Conservation (phyloP, 371 early-diverging fungal genomes). For the Coemansia sp. region DNA sequence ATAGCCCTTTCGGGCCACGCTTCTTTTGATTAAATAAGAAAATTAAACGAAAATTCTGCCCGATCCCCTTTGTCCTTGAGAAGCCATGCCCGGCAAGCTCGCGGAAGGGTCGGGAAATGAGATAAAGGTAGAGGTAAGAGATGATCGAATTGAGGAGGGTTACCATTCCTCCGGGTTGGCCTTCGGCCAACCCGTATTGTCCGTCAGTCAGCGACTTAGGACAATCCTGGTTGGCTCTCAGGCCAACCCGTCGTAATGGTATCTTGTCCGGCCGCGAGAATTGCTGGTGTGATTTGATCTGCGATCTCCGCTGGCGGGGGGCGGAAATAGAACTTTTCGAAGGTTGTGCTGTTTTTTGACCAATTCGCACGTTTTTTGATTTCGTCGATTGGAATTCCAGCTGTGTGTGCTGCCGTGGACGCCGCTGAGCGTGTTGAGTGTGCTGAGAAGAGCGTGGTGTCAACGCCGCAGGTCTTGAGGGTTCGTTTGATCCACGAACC, state of each 20-base stretch:
- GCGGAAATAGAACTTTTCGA: background rate
- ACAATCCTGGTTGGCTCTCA: too few species aligned
- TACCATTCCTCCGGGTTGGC: background rate
- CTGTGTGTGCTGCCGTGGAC: background rate
- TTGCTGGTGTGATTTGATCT: background rate
- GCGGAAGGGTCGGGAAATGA: background rate
- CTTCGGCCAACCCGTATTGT: too few species aligned
- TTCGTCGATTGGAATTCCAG: background rate
- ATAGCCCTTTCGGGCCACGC: too few species aligned
- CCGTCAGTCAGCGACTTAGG: too few species aligned
- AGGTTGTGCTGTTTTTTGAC: background rate
- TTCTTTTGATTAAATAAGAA: too few species aligned
- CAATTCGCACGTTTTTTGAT: slow-evolving; percentile 3
- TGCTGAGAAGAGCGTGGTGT: background rate
- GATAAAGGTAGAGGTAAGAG: background rate
- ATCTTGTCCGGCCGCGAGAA: background rate
- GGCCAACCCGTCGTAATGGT: too few species aligned
- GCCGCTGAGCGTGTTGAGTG: background rate
- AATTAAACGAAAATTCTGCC: too few species aligned
- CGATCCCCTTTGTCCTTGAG: background rate
- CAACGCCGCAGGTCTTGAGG: background rate
- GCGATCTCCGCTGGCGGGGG: background rate
- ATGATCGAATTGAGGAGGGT: background rate
- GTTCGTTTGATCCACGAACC: background rate
- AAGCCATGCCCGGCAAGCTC: background rate